A percentile compares a stretch with the other conserved stretches of the same genome.
phyloP scores from a whole-genome alignment of 306 rosid species.

The Fagus crenata region DNA sequence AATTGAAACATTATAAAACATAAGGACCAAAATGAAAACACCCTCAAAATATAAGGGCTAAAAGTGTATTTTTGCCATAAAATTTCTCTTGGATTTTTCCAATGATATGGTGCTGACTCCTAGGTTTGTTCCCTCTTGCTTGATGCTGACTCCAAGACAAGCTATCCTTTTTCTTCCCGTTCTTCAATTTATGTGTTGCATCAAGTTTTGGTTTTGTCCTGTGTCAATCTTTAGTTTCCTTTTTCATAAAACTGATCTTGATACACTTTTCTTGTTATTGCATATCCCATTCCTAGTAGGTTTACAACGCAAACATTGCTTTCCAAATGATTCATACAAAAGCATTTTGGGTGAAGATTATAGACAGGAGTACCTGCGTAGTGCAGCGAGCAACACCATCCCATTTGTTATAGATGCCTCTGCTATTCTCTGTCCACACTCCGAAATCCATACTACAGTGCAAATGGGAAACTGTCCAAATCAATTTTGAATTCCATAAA shows the following conservation, averaged over 20 bases:
- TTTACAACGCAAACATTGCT: background rate
- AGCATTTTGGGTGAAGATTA: background rate
- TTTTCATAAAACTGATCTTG: background rate
- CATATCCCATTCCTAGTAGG: background rate
- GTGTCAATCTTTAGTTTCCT: background rate
- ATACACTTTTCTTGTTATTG: background rate
- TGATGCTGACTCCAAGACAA: no score
- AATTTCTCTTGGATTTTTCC: no score
- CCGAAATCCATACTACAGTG: conserved; percentile 84
- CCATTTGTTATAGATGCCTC: conserved; percentile 77
- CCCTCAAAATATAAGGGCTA: no score
- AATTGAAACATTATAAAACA: no score
- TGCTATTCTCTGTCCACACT: conserved; percentile 85
- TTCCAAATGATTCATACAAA: conserved; percentile 15
- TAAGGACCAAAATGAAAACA: no score
- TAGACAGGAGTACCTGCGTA: conserved; percentile 56
- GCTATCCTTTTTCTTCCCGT: no score
- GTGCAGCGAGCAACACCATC: conserved; percentile 82
- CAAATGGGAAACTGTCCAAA: conserved; percentile 29
- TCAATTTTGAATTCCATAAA: conserved; percentile 14
- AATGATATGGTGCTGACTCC: no score
- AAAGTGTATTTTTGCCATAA: no score
- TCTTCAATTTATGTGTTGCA: no score
- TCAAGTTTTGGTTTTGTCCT: no score
- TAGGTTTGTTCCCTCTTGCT: no score